Base-by-base conservation (phyloP, 2,329 filamentous ascomycete genomes). In the Dactylellina leptospora region DNA sequence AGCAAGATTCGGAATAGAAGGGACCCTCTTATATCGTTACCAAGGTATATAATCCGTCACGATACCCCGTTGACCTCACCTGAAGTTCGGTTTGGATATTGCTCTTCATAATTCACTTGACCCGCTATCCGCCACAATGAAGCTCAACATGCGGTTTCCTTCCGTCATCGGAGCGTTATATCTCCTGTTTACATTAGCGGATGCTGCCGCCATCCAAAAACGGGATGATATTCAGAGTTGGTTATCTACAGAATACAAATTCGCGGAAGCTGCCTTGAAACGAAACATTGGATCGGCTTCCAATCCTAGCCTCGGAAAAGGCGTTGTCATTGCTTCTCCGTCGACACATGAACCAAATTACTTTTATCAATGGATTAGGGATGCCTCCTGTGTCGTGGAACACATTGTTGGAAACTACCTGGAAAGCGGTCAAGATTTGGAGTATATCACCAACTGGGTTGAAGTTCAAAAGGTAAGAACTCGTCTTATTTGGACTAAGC, bases 341-440 rank as follows among this genome's bases (percentile, higher is more conserved):
- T 81, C 79, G 13, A 78, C 76, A 25, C 66, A 78, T 2, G 75
- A 77, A 16, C 81, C 81, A 9, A 78, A 82, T 66, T 82, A 82
- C 74, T 82, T 79, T 75, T 82, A 79, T 73, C 81, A 82, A 74
- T 82, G 81, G 81, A 78, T 82, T 33, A 79, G 81, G 62, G 81
- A 82, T 74, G 81, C 81, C 36, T 80, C 80, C 0, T 81, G 82
- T 36, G 81, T 81, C 11, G 79, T 80, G 74, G 77, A 78, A 30
- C 80, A 80, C 4, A 76, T 82, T 33, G 79, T 82, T 44, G 77
- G 80, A 51, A 69, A 80, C 9, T 82, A 81, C 75, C 75, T 77
- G 42, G 76, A 79, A 10, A 74, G 44, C 5, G 60, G 61, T 13
- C 23, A 33, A 4, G 62, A 73, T 33, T 50, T 73, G 11, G 30